Evolutionary conservation across 2,329 filamentous ascomycete genomes (phyloP).

Genomic region (Sordariomycetes sp.): DNA sequence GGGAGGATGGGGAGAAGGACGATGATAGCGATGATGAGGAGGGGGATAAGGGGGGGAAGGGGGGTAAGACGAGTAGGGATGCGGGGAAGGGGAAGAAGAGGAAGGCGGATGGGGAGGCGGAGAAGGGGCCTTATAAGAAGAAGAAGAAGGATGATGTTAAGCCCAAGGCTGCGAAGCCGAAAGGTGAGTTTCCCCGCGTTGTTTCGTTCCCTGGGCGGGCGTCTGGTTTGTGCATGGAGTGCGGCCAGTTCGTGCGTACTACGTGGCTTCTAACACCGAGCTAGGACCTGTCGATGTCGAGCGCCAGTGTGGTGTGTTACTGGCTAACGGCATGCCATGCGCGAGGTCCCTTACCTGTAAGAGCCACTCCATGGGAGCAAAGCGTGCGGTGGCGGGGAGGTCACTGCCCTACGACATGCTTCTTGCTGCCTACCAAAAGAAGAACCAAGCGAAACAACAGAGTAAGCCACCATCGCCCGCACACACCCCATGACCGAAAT

Average conservation of each 20-base stretch:
- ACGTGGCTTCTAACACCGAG: neutral
- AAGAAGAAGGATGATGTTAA: constrained; percentile 94
- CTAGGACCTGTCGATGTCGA: constrained; percentile 81
- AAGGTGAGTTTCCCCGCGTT: constrained; percentile 37
- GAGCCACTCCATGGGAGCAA: constrained; percentile 89
- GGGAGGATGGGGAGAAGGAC: constrained; percentile 34
- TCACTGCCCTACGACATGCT: constrained; percentile 89
- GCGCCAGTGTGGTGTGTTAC: constrained; percentile 77
- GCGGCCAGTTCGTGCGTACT: neutral
- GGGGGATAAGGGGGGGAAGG: constrained; percentile 28
- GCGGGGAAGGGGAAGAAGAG: constrained; percentile 60
- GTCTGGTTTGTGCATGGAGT: neutral
- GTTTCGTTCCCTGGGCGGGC: neutral
- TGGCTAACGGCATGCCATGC: constrained; percentile 77
- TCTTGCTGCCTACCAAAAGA: constrained; percentile 81
- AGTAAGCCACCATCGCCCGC: constrained; percentile 44
- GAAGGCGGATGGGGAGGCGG: constrained; percentile 62
- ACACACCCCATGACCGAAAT: neutral
- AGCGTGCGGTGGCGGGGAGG: constrained; percentile 74
- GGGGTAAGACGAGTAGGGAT: constrained; percentile 22
- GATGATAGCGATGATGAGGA: constrained; percentile 31
- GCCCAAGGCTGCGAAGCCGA: constrained; percentile 69
- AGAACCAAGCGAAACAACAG: constrained; percentile 96
- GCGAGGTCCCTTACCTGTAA: constrained; percentile 87
- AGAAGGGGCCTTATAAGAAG: constrained; percentile 75